A percentile compares a stretch with the other conserved stretches of the same genome.
Evolutionary conservation across 2,329 filamentous ascomycete genomes (phyloP).

Genomic region (Cordyceps fumosorosea): DNA sequence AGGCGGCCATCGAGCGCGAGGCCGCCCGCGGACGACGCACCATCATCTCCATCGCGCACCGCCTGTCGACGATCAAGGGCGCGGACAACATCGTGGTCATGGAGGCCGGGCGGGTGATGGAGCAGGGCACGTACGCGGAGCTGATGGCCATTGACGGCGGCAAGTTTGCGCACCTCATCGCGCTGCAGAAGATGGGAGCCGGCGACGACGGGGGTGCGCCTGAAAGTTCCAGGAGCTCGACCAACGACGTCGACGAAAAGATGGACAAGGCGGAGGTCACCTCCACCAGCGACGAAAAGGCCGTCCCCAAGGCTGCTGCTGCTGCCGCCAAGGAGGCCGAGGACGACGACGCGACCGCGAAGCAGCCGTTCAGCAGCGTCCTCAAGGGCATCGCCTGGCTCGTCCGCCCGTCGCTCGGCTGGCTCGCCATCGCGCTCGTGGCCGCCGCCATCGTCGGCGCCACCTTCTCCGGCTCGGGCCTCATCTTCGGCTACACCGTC

Average conservation of each 20-base stretch:
- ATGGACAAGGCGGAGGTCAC: not conserved
- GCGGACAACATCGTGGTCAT: conserved; percentile 60
- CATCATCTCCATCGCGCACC: conserved; percentile 55
- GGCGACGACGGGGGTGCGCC: not conserved
- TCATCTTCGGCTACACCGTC: conserved; percentile 56
- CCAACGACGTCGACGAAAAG: not conserved
- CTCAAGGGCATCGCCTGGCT: conserved; percentile 16
- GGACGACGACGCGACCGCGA: not conserved
- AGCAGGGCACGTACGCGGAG: conserved; percentile 52
- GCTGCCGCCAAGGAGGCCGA: not conserved
- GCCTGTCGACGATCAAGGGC: conserved; percentile 46
- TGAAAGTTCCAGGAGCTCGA: not conserved
- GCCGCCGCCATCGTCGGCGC: conserved; percentile 47
- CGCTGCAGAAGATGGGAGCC: not conserved
- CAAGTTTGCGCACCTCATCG: conserved; percentile 4
- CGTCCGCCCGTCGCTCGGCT: conserved; percentile 28
- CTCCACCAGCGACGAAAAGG: not conserved
- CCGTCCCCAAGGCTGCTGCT: not conserved
- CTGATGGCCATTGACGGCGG: conserved; percentile 37
- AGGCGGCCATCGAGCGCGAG: conserved; percentile 31
- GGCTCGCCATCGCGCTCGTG: conserved; percentile 41
- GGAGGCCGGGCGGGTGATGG: conserved; percentile 46
- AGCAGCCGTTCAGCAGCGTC: conserved; percentile 18
- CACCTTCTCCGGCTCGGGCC: conserved; percentile 49
- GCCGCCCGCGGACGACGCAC: conserved; percentile 35